Base-by-base conservation (phyloP, 805 yeast species). In the Danielozyma ontarioensis region DNA sequence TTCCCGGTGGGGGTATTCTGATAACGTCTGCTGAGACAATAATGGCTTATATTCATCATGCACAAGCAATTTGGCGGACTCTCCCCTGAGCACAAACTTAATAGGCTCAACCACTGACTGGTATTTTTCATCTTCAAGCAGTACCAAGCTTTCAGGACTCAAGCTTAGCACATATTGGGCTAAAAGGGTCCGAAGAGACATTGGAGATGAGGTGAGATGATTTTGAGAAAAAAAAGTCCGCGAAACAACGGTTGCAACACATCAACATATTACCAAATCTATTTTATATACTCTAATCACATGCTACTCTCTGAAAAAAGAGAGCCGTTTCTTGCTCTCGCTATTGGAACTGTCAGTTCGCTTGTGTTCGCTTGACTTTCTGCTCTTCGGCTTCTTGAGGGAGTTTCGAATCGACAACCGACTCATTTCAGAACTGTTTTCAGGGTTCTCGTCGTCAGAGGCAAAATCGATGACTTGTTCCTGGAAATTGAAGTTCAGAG, bases 381-480 rank as follows among this genome's bases (percentile, higher is more conserved):
- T 46, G 3, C 50, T 31, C 37, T 56, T 56, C 45, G 53, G 27
- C 27, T 51, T 57, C 45, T 48, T 58, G 33, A 67, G 49, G 4
- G 70, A 61, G 28, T 57, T 55, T 34, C 72, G 46, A 26, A 67
- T 67, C 10, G 68, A 54, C 22, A 67, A 45, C 13, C 72, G 44
- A 43, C 50, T 66, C 70, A 67, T 59, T 16, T 47, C 47, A 1
- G 66, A 57, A 12, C 51, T 51, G 31, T 56, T 51, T 5, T 49
- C 61, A 1, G 63, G 63, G 35, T 58, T 60, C 35, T 67, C 72
- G 40, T 67, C 71, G 40, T 67, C 72, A 10, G 70, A 63, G 1
- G 65, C 72, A 54, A 64, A 67, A 42, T 67, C 72, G 35, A 67
- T 58, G 3, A 65, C 68, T 38, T 67, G 69, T 42, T 67, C 71